A percentile compares a stretch with the other conserved stretches of the same genome.
phyloP scores from a whole-genome alignment of 2,329 filamentous ascomycete species.

The Arthrocladium fulminans region DNA sequence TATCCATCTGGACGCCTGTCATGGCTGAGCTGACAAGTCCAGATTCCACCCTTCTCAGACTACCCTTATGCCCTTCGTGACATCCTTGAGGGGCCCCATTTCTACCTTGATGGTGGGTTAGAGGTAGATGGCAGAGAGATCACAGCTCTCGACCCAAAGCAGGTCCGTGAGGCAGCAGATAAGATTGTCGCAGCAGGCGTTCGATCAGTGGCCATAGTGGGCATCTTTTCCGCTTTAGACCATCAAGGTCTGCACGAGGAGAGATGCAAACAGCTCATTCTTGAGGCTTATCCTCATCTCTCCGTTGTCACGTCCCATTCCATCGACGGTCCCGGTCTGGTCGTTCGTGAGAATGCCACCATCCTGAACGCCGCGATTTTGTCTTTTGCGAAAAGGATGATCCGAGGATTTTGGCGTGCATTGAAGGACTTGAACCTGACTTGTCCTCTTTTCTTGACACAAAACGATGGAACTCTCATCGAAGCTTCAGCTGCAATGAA shows the following conservation, averaged over 20 bases:
- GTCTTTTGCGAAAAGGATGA: slow-evolving; percentile 48
- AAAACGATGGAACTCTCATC: slow-evolving; percentile 56
- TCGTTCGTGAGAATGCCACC: slow-evolving; percentile 56
- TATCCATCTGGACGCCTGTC: slow-evolving; percentile 4
- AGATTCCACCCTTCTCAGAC: slow-evolving; percentile 40
- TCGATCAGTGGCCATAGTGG: slow-evolving; percentile 35
- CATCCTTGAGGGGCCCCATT: slow-evolving; percentile 35
- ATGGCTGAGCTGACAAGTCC: slow-evolving; percentile 1
- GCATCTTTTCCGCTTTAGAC: slow-evolving; percentile 42
- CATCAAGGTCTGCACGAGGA: slow-evolving; percentile 36
- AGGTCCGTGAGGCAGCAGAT: slow-evolving; percentile 30
- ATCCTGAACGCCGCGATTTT: slow-evolving; percentile 57
- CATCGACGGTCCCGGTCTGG: slow-evolving; percentile 38
- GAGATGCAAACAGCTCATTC: slow-evolving; percentile 31
- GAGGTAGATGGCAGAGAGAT: slow-evolving; percentile 44
- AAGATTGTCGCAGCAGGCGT: slow-evolving; percentile 32
- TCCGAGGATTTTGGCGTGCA: slow-evolving; percentile 47
- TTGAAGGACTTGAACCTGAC: slow-evolving; percentile 41
- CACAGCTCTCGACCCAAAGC: slow-evolving; percentile 28
- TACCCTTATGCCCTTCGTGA: slow-evolving; percentile 35
- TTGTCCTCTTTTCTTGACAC: slow-evolving; percentile 53
- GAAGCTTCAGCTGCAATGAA: slow-evolving; percentile 45
- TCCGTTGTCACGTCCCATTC: slow-evolving; percentile 37
- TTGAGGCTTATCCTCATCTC: slow-evolving; percentile 28
- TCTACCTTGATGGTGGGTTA: slow-evolving; percentile 39